Base-by-base conservation (phyloP, 352 stramenopile species). In the Phytophthora rubi region DNA sequence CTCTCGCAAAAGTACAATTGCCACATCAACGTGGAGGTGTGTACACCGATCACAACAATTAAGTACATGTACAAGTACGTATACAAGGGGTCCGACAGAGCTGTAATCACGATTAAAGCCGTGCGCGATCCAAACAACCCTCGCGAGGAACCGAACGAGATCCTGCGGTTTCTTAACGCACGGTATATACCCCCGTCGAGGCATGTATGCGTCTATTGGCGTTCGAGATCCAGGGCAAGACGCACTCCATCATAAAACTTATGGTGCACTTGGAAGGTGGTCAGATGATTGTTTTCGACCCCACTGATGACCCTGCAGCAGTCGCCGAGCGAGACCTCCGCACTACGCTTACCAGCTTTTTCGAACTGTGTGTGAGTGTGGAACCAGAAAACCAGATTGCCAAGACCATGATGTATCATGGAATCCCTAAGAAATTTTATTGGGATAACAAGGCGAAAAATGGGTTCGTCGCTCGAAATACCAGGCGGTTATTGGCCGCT, bases 391-490 rank as follows among this genome's bases (percentile, higher is more conserved):
- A 52, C 32, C 59, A 58, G 28, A 52, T 58, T 18, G 48, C 59
- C 6, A 51, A 58, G 23, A 44, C 16, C 0, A 55, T 76, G 47
- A 16, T 71, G 9, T 77, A 73, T 33, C 28, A 67, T 39, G 57
- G 74, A 8, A 73, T 76, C 10, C 59, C 66, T 0, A 67, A 13
- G 39, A 70, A 58, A 32, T 32, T 44, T 23, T 49, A 5, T 15
- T 49, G 44, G 44, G 7, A 23, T 23, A 15, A 23, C 15, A 49
- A 12, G 44, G 15, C 15, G 5, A 23, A 49, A n/a, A 28, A 0
- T 79, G 71, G 67, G 30, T 70, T 0, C 52, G 45, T 4, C 65
- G 69, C 30, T 72, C 59, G 16, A 47, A 28, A 4, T 53, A 55
- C 26, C 26, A 30, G 26, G 30, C 18, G 1, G 55, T 62, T 4